Evolutionary conservation across 2,329 filamentous ascomycete species (phyloP), one percentile per base, ranked within the genome.

Genomic region (Cladosporium sphaerospermum): DNA sequence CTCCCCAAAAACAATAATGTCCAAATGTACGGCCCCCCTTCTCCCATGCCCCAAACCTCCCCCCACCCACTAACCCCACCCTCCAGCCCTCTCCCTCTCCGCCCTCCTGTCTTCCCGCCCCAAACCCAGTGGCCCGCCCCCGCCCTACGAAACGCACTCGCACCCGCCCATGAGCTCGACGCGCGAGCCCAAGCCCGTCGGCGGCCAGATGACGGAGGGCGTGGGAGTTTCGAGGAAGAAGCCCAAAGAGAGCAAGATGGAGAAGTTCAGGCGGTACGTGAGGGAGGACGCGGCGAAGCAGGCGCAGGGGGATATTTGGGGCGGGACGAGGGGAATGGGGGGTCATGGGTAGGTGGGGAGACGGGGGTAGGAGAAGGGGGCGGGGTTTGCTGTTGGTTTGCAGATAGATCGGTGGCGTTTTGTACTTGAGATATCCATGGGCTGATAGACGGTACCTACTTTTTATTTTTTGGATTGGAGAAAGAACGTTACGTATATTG

Each of bases 171-270:
- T 51, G 48, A 36, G 32, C 13, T 51, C 48, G 1, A 51, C 48
- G 39, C 48, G 48, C 48, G 40, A 51, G 19, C 48, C 48, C 40
- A 51, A 51, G 44, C 34, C 48, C 32, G 48, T 51, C 9, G 48
- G 48, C 48, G 48, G 48, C 4, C 48, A 51, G 18, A 51, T 51
- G 48, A 51, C 39, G 13, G 48, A 51, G 16, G 48, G 48, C 31
- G 48, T 51, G 13, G 48, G 48, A 8, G 48, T 51, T 13, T 51
- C 48, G 9, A 7, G 48, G 1, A 19, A 44, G 7, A 51, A 51
- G 13, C 48, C 48, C 11, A 51, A 51, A 39, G 48, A 51, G n/a
- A 44, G 48, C 48, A 51, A 44, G 31, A n/a, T 51, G 32, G 48
- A 51, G 48, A 51, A 44, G 48, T 28, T 51, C 32, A 43, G 40